A percentile compares a stretch with the other conserved stretches of the same genome.
These are phyloP conservation scores for Aurinia saxatilis DNA, from an alignment of 345 rosid genomes.

Conservation along the genomic window DNA sequence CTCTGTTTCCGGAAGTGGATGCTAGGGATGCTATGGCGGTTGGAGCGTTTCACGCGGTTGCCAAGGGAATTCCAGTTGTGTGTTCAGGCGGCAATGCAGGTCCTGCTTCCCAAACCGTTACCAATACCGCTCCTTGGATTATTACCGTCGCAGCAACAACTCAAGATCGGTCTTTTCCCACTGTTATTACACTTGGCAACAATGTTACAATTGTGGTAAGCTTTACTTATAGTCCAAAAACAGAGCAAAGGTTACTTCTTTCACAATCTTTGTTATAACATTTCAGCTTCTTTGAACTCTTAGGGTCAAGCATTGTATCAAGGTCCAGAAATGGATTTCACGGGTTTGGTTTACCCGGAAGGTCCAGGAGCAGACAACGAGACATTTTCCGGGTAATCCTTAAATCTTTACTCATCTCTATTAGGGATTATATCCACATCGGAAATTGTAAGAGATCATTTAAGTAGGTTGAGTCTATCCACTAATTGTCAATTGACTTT, in stretches of 20 bases:
- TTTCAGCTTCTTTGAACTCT: neutral
- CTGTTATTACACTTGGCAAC: slow-evolving; percentile 38
- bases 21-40: slow-evolving; percentile 38
- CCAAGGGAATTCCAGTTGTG: slow-evolving; percentile 40
- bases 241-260: neutral
- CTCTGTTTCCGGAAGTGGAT: slow-evolving; percentile 36
- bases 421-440: too few relatives aligned
- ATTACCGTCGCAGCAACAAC: slow-evolving; percentile 52
- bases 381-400: slow-evolving; percentile 19
- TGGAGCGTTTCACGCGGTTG: slow-evolving; percentile 51
- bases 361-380: slow-evolving; percentile 12
- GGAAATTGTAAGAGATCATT: too few relatives aligned
- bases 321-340: slow-evolving; percentile 39
- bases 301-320: slow-evolving; percentile 52
- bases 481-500: too few relatives aligned
- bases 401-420: neutral
- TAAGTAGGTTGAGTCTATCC: too few relatives aligned
- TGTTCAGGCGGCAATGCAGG: slow-evolving; percentile 43
- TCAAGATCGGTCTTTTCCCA: slow-evolving; percentile 43
- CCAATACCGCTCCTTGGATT: slow-evolving; percentile 47
- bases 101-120: slow-evolving; percentile 33
- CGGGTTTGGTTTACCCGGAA: slow-evolving; percentile 41
- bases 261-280: neutral
- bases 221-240: neutral
- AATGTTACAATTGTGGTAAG: slow-evolving; percentile 25